phyloP scores from a whole-genome alignment of 768 basidiomycete genomes.

The Hortiboletus flavorubellus region DNA sequence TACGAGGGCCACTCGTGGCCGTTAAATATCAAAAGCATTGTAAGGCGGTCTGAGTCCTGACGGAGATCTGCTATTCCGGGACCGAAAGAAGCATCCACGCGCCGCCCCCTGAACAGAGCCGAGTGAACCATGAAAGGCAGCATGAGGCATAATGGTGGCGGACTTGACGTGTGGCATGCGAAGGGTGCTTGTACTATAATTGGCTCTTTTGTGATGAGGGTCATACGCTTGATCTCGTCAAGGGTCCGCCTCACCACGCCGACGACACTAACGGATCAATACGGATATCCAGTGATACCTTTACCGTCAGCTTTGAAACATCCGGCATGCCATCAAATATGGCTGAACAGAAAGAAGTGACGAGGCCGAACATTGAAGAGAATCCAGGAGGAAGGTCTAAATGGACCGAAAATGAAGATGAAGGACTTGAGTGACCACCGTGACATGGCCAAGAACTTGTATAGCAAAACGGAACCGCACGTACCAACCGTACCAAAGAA shows the following conservation, averaged over 20 bases:
- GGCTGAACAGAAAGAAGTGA: background rate
- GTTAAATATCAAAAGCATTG: slow-evolving; percentile 17
- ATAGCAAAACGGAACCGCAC: background rate
- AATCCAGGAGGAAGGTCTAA: background rate
- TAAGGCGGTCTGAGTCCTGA: background rate
- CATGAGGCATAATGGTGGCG: background rate
- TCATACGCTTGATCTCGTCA: too few relatives aligned
- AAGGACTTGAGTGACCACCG: background rate
- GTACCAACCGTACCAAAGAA: background rate
- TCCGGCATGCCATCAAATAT: background rate
- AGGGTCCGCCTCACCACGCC: background rate
- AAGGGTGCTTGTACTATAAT: background rate
- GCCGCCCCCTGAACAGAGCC: background rate
- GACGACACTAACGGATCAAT: too few relatives aligned
- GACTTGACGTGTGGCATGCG: background rate
- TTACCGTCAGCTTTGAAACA: background rate
- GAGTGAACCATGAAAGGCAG: background rate
- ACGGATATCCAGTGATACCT: background rate
- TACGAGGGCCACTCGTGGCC: background rate
- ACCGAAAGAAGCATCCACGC: background rate
- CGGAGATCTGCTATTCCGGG: background rate
- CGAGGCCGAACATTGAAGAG: background rate
- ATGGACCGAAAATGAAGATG: background rate
- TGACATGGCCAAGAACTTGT: background rate
- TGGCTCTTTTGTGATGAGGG: slow-evolving; percentile 1